A percentile compares a stretch with the other conserved stretches of the same genome.
Evolutionary conservation across 352 stramenopile species (phyloP).

Genomic region (Phytophthora pluvialis): DNA sequence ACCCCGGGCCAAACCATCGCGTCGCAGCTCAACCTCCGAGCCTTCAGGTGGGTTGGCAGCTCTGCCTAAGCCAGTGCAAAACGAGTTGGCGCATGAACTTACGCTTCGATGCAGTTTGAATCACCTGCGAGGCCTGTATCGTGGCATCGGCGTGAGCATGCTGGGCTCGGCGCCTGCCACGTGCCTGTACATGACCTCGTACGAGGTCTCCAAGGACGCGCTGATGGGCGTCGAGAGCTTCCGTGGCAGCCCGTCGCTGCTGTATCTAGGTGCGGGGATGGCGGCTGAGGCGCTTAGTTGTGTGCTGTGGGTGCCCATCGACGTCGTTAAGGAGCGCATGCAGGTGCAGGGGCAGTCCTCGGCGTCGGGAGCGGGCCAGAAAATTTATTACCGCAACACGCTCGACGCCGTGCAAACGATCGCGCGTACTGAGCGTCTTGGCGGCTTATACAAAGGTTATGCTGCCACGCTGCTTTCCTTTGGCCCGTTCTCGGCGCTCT

Average conservation of each 20-base stretch:
- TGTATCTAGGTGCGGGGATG: conserved; percentile 80
- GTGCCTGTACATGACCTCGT: conserved; percentile 97
- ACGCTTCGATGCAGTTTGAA: conserved; percentile 27
- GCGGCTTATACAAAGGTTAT: conserved; percentile 96
- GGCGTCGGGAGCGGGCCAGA: not conserved
- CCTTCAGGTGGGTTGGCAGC: conserved; percentile 44
- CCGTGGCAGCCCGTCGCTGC: conserved; percentile 54
- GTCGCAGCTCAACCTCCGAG: conserved; percentile 50
- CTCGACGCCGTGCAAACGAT: conserved; percentile 93
- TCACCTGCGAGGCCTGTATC: conserved; percentile 92
- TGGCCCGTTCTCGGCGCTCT: conserved; percentile 97
- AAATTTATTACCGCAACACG: conserved; percentile 92
- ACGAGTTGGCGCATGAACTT: not conserved
- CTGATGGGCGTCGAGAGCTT: conserved; percentile 54
- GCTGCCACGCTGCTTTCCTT: conserved; percentile 96
- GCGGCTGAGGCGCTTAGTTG: conserved; percentile 88
- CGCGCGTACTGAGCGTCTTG: conserved; percentile 86
- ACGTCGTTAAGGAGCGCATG: conserved; percentile 98
- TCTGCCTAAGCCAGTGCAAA: not conserved
- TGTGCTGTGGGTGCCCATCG: conserved; percentile 98
- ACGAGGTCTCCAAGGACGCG: conserved; percentile 90
- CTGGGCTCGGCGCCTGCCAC: conserved; percentile 95
- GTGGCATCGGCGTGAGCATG: conserved; percentile 95
- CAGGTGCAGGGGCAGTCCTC: conserved; percentile 90
- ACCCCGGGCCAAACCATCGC: conserved; percentile 42